Evolutionary conservation across 2,329 filamentous ascomycete species (phyloP).

Genomic region (Dactylonectria estremocensis): DNA sequence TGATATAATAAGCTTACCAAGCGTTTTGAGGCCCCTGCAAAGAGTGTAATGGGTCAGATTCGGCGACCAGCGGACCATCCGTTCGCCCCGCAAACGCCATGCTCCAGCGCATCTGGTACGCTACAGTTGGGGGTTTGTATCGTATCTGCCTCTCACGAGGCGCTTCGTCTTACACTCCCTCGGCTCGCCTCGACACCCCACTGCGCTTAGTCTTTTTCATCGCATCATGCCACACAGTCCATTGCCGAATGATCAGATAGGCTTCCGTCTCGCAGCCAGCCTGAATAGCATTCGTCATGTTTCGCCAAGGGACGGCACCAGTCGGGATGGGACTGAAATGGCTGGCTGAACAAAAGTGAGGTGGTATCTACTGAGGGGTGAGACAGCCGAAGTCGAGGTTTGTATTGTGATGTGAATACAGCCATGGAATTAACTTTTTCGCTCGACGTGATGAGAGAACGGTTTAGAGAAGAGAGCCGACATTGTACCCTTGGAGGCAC

Average conservation of each 20-base stretch:
- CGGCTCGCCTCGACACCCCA: neutral
- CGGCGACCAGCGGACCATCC: slow-evolving; percentile 9
- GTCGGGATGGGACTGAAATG: neutral
- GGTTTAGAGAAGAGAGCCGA: neutral
- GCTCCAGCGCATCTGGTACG: slow-evolving; percentile 27
- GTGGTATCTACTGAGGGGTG: neutral
- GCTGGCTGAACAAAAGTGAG: neutral
- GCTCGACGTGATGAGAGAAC: neutral
- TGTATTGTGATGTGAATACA: neutral
- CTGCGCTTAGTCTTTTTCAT: neutral
- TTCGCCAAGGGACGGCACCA: slow-evolving; percentile 19
- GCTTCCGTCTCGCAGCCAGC: neutral
- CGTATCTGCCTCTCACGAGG: neutral
- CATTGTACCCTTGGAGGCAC: neutral
- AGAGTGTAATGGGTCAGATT: neutral
- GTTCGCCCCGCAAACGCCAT: slow-evolving; percentile 17
- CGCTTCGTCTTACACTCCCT: no score
- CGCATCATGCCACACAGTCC: slow-evolving; percentile 18
- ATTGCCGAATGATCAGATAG: slow-evolving; percentile 6
- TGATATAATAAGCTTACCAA: neutral
- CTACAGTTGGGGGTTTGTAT: neutral
- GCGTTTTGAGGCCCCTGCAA: neutral
- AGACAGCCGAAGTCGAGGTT: slow-evolving; percentile 3
- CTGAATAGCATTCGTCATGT: slow-evolving; percentile 1
- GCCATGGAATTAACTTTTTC: slow-evolving; percentile 17